Percentiles rank a stretch among this genome's conserved stretches.
Evolutionary conservation across 768 basidiomycete species (phyloP).

Genomic region (Suillus spraguei): DNA sequence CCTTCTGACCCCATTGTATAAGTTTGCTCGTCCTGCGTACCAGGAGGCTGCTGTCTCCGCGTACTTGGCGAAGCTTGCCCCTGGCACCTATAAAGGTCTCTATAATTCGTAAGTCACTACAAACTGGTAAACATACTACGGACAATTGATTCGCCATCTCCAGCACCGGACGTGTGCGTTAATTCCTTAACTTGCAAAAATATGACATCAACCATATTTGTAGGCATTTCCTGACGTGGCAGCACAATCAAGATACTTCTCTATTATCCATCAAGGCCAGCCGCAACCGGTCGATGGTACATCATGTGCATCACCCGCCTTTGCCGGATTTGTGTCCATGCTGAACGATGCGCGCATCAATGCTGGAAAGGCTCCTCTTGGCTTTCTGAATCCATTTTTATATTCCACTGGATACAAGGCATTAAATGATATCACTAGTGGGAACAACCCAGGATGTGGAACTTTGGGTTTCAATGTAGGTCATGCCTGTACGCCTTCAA

Average conservation of each 20-base stretch:
- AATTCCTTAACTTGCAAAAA: not conserved
- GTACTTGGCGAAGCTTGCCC: conserved; percentile 48
- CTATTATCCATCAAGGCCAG: conserved; percentile 46
- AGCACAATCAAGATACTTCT: conserved; percentile 55
- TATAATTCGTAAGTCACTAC: conserved; percentile 52
- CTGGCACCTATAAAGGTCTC: conserved; percentile 55
- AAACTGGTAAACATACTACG: not conserved
- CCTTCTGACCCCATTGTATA: not conserved
- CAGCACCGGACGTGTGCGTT: conserved; percentile 57
- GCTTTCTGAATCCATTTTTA: not conserved
- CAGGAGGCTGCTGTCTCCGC: conserved; percentile 47
- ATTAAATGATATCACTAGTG: conserved; percentile 46
- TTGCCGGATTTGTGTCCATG: not conserved
- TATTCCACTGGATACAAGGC: not conserved
- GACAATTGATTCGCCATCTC: conserved; percentile 1
- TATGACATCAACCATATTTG: not conserved
- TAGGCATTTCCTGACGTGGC: conserved; percentile 69
- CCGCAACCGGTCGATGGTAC: conserved; percentile 34
- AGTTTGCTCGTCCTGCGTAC: conserved; percentile 59
- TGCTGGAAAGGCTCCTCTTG: not conserved
- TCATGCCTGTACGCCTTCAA: conserved; percentile 9
- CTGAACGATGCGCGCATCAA: not conserved
- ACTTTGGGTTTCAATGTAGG: conserved; percentile 67
- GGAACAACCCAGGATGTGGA: conserved; percentile 62
- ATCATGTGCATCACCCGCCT: not conserved